phyloP scores from a whole-genome alignment of 176 grass and related monocot species.

The Musa schizocarpa region DNA sequence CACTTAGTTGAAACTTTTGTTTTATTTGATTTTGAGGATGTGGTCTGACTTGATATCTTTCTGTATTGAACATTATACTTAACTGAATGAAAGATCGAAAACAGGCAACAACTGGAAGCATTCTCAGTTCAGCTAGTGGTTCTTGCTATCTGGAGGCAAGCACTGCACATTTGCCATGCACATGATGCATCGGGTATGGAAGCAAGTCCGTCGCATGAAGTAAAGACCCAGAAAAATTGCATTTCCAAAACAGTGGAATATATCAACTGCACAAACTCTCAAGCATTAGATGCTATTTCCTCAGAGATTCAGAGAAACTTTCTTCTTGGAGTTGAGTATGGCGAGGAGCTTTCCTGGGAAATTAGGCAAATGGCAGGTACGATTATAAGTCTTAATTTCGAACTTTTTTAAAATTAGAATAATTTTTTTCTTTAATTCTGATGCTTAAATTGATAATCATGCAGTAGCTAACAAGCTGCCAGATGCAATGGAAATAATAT shows the following conservation, averaged over 20 bases:
- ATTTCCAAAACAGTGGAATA: not conserved
- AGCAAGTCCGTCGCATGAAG: slow-evolving; percentile 33
- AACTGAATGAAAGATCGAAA: slow-evolving; percentile 40
- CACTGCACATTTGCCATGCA: slow-evolving; percentile 54
- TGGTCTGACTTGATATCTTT: slow-evolving; percentile 12
- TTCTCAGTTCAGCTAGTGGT: slow-evolving; percentile 86
- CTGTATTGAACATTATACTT: slow-evolving; percentile 12
- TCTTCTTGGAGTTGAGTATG: slow-evolving; percentile 57
- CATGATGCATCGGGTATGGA: slow-evolving; percentile 42
- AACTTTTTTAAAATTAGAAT: not conserved
- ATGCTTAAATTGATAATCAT: slow-evolving; percentile 23
- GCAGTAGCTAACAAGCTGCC: slow-evolving; percentile 83
- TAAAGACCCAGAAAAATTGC: slow-evolving; percentile 21
- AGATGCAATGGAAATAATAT: slow-evolving; percentile 92
- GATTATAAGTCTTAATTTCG: not conserved
- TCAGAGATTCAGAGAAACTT: slow-evolving; percentile 67
- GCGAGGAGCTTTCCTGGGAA: slow-evolving; percentile 62
- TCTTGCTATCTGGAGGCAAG: slow-evolving; percentile 97
- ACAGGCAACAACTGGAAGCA: slow-evolving; percentile 48
- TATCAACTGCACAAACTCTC: slow-evolving; percentile 25
- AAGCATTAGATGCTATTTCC: slow-evolving; percentile 39
- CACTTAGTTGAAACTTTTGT: not conserved
- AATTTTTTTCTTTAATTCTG: slow-evolving; percentile 2
- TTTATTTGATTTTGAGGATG: not conserved
- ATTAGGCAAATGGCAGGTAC: slow-evolving; percentile 68